phyloP scores from a whole-genome alignment of 1,284 basidiomycete genomes.

The Trametes pubescens region DNA sequence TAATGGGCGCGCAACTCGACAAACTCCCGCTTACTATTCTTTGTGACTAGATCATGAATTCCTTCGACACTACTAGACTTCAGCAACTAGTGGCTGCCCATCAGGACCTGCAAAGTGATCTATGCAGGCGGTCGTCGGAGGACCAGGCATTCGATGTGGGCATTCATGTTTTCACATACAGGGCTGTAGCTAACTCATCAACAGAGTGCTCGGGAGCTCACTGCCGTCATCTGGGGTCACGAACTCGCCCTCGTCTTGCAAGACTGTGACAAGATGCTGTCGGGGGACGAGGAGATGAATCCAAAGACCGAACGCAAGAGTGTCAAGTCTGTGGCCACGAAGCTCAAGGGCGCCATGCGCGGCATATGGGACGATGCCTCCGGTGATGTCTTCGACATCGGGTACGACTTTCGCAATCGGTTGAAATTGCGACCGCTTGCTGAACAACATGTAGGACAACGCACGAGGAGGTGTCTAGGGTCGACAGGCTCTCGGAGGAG shows the following conservation, averaged over 20 bases:
- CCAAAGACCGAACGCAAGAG: conserved; percentile 43
- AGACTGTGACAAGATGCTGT: conserved; percentile 56
- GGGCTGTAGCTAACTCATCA: conserved; percentile 3
- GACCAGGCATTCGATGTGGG: conserved; percentile 82
- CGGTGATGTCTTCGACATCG: conserved; percentile 78
- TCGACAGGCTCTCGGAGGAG: conserved; percentile 77
- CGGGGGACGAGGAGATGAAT: conserved; percentile 39
- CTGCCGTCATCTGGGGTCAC: conserved; percentile 75
- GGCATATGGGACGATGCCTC: conserved; percentile 73
- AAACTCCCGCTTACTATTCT: conserved; percentile 12
- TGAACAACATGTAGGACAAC: conserved; percentile 49
- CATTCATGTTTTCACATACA: background rate
- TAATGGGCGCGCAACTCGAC: background rate
- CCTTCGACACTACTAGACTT: conserved; percentile 59
- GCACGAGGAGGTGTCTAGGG: conserved; percentile 68
- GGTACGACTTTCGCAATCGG: conserved; percentile 52
- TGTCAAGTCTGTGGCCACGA: conserved; percentile 57
- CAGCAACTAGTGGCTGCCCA: conserved; percentile 67
- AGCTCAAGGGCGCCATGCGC: conserved; percentile 66
- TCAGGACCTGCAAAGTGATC: conserved; percentile 67
- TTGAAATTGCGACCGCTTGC: background rate
- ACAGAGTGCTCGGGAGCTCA: conserved; percentile 81
- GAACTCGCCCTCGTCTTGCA: conserved; percentile 73
- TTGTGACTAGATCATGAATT: conserved; percentile 61
- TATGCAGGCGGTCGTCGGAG: conserved; percentile 72